A percentile compares a stretch with the other conserved stretches of the same genome.
Evolutionary conservation across 1,284 basidiomycete species (phyloP).

Genomic region (Ustilago shanxiensis): DNA sequence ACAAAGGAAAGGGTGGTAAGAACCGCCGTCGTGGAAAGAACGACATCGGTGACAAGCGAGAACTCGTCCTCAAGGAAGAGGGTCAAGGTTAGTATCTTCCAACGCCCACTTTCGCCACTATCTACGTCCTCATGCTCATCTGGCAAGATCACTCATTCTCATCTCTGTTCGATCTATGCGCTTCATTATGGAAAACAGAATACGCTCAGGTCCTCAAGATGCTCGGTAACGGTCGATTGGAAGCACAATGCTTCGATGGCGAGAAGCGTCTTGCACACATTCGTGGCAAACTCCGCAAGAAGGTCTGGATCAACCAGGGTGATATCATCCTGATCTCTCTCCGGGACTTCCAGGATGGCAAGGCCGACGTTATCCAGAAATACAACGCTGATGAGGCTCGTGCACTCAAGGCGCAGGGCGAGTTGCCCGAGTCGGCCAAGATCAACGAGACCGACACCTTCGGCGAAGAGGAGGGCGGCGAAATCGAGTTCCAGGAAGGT

Average conservation of each 20-base stretch:
- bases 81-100: conserved; percentile 78
- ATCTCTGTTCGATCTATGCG: background rate
- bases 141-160: background rate
- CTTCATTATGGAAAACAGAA: conserved; percentile 74
- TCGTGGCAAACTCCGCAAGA: conserved; percentile 98
- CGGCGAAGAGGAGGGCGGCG: conserved; percentile 80
- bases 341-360: conserved; percentile 99
- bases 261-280: conserved; percentile 98
- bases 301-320: conserved; percentile 99
- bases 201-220: conserved; percentile 99
- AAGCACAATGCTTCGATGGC: conserved; percentile 98
- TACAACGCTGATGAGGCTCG: conserved; percentile 93
- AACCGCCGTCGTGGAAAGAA: conserved; percentile 99
- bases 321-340: conserved; percentile 97
- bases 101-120: background rate
- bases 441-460: conserved; percentile 97
- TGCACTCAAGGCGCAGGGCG: conserved; percentile 95
- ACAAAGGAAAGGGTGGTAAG: conserved; percentile 87
- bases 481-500: conserved; percentile 71
- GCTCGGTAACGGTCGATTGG: conserved; percentile 97
- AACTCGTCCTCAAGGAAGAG: conserved; percentile 98
- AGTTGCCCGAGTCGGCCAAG: conserved; percentile 96
- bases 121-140: background rate
- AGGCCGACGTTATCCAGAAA: conserved; percentile 99
- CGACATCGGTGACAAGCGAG: conserved; percentile 98